phyloP scores from a whole-genome alignment of 1,284 basidiomycete genomes.

The Cryptococcus depauperatus region DNA sequence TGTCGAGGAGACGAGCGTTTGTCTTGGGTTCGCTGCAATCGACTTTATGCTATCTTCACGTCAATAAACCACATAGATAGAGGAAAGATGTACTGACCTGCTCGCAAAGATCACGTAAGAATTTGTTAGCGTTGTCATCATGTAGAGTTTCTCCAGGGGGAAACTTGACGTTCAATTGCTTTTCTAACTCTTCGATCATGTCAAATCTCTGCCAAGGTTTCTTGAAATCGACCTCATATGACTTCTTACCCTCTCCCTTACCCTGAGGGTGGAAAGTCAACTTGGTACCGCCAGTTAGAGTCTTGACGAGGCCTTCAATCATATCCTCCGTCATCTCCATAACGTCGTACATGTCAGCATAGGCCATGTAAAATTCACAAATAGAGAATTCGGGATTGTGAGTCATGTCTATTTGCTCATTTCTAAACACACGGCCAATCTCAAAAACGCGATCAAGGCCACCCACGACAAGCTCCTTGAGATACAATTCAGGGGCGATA shows the following conservation, averaged over 20 bases:
- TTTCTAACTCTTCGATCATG: slow-evolving; percentile 94
- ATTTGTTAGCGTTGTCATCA: slow-evolving; percentile 80
- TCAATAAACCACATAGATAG: not conserved
- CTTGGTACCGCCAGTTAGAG: slow-evolving; percentile 69
- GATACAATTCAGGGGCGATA: slow-evolving; percentile 93
- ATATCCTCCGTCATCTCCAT: slow-evolving; percentile 96
- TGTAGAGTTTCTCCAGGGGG: slow-evolving; percentile 86
- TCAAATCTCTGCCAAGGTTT: slow-evolving; percentile 99
- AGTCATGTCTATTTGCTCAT: slow-evolving; percentile 97
- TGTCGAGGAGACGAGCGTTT: slow-evolving; percentile 91
- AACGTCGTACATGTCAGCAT: slow-evolving; percentile 97
- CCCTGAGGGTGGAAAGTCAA: slow-evolving; percentile 89
- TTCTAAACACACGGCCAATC: slow-evolving; percentile 95
- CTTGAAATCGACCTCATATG: slow-evolving; percentile 78
- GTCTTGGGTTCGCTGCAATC: slow-evolving; percentile 94
- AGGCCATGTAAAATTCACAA: slow-evolving; percentile 99
- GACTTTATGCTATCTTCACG: slow-evolving; percentile 68
- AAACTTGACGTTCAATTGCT: slow-evolving; percentile 87
- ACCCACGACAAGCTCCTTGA: slow-evolving; percentile 96
- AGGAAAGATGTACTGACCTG: slow-evolving; percentile 53
- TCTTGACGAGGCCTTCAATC: slow-evolving; percentile 86
- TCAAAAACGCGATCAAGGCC: slow-evolving; percentile 97
- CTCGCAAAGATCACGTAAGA: slow-evolving; percentile 71
- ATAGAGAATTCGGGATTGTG: slow-evolving; percentile 97
- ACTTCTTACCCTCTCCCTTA: slow-evolving; percentile 59